Evolutionary conservation across 2,329 filamentous ascomycete genomes (phyloP).

Genomic region (Dactylella cylindrospora): DNA sequence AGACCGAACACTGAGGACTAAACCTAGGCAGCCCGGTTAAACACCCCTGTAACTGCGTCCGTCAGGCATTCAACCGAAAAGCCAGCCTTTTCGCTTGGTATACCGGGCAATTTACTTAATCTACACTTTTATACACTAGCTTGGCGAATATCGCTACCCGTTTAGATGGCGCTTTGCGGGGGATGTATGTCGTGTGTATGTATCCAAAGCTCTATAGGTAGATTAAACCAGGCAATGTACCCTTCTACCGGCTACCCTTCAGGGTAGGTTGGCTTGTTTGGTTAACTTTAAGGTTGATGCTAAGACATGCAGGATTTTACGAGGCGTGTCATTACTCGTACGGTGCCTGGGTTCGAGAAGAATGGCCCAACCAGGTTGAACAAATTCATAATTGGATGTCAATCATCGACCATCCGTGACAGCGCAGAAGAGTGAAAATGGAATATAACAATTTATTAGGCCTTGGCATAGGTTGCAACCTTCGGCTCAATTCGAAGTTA

Average conservation of each 20-base stretch:
- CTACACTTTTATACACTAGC: conserved; percentile 2
- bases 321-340: too few species aligned
- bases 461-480: conserved; percentile 13
- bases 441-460: too few species aligned
- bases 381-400: too few species aligned
- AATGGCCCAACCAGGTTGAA: too few species aligned
- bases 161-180: conserved; percentile 22
- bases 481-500: conserved; percentile 14
- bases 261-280: background rate
- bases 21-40: conserved; percentile 18
- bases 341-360: too few species aligned
- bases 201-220: too few species aligned
- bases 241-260: conserved; percentile 2
- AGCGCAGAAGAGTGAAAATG: too few species aligned
- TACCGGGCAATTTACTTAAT: conserved; percentile 12
- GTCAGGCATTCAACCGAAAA: conserved; percentile 25
- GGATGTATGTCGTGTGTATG: conserved; percentile 8
- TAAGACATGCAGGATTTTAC: too few species aligned
- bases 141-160: conserved; percentile 20
- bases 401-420: too few species aligned
- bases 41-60: background rate
- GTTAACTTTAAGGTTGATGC: background rate
- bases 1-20: conserved; percentile 10
- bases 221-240: too few species aligned
- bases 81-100: conserved; percentile 24